Base-by-base conservation (phyloP, 2,329 filamentous ascomycete species). In the Paecilomyces sp. region DNA sequence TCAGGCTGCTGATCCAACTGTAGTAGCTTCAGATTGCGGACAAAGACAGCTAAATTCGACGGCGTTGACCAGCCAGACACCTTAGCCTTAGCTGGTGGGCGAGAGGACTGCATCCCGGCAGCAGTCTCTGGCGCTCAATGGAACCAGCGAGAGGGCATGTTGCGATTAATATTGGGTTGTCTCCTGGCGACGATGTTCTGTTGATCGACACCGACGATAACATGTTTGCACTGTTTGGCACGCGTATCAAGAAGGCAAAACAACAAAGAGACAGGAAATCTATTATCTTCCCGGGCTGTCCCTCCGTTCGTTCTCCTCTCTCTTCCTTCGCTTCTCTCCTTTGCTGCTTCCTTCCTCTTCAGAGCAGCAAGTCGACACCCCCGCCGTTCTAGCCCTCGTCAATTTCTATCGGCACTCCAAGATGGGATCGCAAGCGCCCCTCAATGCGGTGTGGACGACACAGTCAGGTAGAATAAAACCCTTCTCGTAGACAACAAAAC, bases 11-110 rank as follows among this genome's bases (percentile, higher is more conserved):
- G 78, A 68, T 96, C 89, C 31, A 97, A 83, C 67, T 95, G 86
- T 28, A 99, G 82, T 2, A 97, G 83, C 47, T 88, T 88, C 50
- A 97, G 76, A 70, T 96, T 96, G 36, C 88, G 91, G 57, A 96
- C 79, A 71, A 97, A 94, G 11, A 92, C 80, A 15, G 81, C 74
- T 36, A 88, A 70, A 66, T 86, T 80, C 15, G 82, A 82, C 15
- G 82, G 77, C 50, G 77, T 72, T 22, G 71, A 64, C 70, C 76
- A 79, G 58, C 66, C 68, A 54, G 71, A 58, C 22, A 71, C 63
- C 62, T 70, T 73, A 47, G 69, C 66, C 47, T 71, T 68, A 52
- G 66, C 51, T 51, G 60, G 57, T 54, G 66, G 65, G 62, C 66
- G 70, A 47, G 67, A 61, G 56, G 71, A 62, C 65, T 72, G 73